Percentiles rank a stretch among this genome's conserved stretches.
These are phyloP conservation scores for Chlorella vulgaris DNA, from an alignment of 139 green algal species.

Conservation along the genomic window DNA sequence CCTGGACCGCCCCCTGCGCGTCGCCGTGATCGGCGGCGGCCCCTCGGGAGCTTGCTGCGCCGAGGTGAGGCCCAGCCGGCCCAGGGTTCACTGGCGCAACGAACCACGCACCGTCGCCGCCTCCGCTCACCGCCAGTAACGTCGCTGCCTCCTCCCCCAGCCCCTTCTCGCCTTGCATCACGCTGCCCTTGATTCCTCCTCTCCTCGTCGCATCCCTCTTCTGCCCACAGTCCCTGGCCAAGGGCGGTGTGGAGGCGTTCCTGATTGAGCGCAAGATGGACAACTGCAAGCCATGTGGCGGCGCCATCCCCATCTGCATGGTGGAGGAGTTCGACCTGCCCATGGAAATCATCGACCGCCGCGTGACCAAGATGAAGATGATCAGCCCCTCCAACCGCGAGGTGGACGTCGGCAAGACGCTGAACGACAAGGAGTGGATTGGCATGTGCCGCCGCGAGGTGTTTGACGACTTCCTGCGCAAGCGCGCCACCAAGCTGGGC, in stretches of 20 bases:
- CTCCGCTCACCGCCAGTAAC: not conserved
- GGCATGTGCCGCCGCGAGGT: conserved; percentile 97
- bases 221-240: conserved; percentile 75
- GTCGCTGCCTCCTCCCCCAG: not conserved
- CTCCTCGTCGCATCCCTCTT: no score
- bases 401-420: conserved; percentile 98
- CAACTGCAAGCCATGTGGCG: conserved; percentile 92
- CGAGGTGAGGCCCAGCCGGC: conserved; percentile 54
- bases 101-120: not conserved
- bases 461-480: conserved; percentile 95
- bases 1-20: conserved; percentile 84
- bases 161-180: no score
- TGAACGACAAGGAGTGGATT: conserved; percentile 98
- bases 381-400: conserved; percentile 98
- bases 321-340: conserved; percentile 98
- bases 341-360: conserved; percentile 93
- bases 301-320: conserved; percentile 99
- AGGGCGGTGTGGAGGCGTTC: conserved; percentile 93
- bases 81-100: not conserved
- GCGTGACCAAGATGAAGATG: conserved; percentile 99
- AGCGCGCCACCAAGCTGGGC: conserved; percentile 86
- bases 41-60: conserved; percentile 94
- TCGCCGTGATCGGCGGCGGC: conserved; percentile 95
- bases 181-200: no score
- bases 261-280: conserved; percentile 98